Conservation (phyloP, 2,329 filamentous ascomycete species). For the Cladosporium velox region DNA sequence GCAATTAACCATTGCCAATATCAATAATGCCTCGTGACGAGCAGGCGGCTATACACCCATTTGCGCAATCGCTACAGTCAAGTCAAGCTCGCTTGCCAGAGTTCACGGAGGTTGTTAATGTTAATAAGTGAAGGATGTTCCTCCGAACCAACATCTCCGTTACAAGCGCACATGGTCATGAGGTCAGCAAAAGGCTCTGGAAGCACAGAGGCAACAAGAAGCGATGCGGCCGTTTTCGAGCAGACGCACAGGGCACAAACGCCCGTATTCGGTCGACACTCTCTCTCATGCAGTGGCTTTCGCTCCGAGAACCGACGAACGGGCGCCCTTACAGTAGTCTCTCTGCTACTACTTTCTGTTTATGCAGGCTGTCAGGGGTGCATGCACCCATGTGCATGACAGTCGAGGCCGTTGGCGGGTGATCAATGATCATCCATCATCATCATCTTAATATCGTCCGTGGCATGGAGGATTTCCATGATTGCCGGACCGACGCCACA, state of each 20-base stretch:
- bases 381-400: slow-evolving; percentile 8
- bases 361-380: slow-evolving; percentile 21
- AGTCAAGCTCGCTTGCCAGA: not conserved
- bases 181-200: not conserved
- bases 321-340: slow-evolving; percentile 6
- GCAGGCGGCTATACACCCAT: not conserved
- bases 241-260: slow-evolving; percentile 1
- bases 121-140: not conserved
- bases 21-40: not conserved
- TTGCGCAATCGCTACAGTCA: not conserved
- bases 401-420: not conserved
- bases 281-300: not conserved
- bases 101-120: not conserved
- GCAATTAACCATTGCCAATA: not conserved
- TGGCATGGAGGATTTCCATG: not conserved
- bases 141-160: not conserved
- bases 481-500: not conserved
- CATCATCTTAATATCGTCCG: not conserved
- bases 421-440: slow-evolving; percentile 13
- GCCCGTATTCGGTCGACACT: slow-evolving; percentile 5
- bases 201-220: not conserved
- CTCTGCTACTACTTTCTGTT: not conserved
- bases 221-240: not conserved
- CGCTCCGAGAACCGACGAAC: slow-evolving; percentile 16
- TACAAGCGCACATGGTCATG: not conserved